These are phyloP conservation scores for Penicillium paxilli DNA, from an alignment of 495 filamentous ascomycete species.

Conservation along the genomic window DNA sequence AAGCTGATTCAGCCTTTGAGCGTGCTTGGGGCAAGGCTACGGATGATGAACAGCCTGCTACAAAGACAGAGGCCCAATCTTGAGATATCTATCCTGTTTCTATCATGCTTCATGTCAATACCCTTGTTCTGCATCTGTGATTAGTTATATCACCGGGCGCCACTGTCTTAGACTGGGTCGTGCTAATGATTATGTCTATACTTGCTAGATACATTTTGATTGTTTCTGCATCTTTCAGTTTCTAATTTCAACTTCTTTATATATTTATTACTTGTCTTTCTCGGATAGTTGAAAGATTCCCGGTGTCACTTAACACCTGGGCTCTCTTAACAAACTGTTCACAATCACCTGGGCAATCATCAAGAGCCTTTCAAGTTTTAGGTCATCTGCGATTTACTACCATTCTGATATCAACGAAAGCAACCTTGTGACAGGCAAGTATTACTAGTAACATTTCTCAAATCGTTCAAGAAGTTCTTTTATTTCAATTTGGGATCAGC, in stretches of 20 bases:
- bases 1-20: conserved; percentile 38
- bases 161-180: conserved; percentile 16
- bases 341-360: no score
- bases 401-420: no score
- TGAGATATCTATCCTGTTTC: conserved; percentile 1
- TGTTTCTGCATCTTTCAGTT: background rate
- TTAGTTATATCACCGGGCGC: background rate
- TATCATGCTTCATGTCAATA: conserved; percentile 15
- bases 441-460: no score
- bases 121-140: conserved; percentile 16
- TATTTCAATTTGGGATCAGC: background rate
- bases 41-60: conserved; percentile 19
- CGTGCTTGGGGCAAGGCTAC: conserved; percentile 47
- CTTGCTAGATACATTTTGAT: background rate
- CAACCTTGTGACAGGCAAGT: no score
- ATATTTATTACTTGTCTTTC: background rate
- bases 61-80: conserved; percentile 2
- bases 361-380: no score
- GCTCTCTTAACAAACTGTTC: no score
- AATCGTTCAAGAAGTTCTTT: no score
- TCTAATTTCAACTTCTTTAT: background rate
- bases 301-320: no score
- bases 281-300: no score
- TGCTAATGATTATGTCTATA: conserved; percentile 15
- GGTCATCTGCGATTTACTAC: no score